A percentile compares a stretch with the other conserved stretches of the same genome.
Evolutionary conservation across 768 basidiomycete genomes (phyloP).

Genomic region (Mycena sanguinolenta): DNA sequence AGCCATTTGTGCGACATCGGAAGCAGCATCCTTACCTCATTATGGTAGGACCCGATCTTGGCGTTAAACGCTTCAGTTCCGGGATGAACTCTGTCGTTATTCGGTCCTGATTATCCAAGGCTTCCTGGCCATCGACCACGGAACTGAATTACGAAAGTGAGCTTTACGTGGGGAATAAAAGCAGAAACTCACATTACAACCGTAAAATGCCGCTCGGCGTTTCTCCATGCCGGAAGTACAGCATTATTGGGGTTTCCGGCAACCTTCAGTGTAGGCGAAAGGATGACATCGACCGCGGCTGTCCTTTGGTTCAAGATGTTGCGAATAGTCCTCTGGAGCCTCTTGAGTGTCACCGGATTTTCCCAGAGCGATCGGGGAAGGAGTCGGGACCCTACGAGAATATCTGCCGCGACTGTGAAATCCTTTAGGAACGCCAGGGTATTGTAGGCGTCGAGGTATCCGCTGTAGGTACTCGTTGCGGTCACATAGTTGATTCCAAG

Average conservation of each 20-base stretch:
- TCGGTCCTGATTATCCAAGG: background rate
- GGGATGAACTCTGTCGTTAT: background rate
- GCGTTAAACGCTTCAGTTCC: too few relatives aligned
- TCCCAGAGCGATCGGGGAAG: too few relatives aligned
- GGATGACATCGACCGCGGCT: too few relatives aligned
- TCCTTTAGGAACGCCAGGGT: background rate
- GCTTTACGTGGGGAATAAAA: background rate
- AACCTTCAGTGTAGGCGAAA: too few relatives aligned
- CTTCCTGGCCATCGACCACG: background rate
- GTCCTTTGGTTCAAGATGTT: background rate
- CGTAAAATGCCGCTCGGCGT: background rate
- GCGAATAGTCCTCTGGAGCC: background rate
- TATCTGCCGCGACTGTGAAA: background rate
- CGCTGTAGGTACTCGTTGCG: background rate
- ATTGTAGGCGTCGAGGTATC: conserved; percentile 1
- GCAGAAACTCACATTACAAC: background rate
- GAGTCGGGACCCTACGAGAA: too few relatives aligned
- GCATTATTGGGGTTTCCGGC: too few relatives aligned
- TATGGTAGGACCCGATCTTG: background rate
- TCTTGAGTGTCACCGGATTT: background rate
- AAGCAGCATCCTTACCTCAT: background rate
- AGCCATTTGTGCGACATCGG: background rate
- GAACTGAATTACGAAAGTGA: background rate
- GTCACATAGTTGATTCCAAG: background rate
- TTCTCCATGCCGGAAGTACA: too few relatives aligned